A percentile compares a stretch with the other conserved stretches of the same genome.
Conservation (phyloP, 495 filamentous ascomycete species). For the Xylona heveae region DNA sequence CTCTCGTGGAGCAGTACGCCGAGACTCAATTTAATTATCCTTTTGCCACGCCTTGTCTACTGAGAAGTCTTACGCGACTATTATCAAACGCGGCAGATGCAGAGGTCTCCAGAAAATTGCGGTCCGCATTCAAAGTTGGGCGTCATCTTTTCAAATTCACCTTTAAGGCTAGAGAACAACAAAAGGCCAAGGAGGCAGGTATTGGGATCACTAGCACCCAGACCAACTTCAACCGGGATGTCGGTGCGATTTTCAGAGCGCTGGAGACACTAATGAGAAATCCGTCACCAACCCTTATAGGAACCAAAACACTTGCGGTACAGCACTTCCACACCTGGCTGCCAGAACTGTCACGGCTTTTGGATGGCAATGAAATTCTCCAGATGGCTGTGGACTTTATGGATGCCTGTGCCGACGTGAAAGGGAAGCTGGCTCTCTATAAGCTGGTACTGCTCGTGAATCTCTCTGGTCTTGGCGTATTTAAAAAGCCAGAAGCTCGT, state of each 20-base stretch:
- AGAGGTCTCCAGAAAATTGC: slow-evolving; percentile 60
- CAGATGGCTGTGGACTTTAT: slow-evolving; percentile 85
- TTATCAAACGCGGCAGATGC: slow-evolving; percentile 58
- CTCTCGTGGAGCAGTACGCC: slow-evolving; percentile 82
- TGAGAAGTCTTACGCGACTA: slow-evolving; percentile 67
- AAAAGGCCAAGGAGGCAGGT: slow-evolving; percentile 69
- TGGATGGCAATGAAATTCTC: slow-evolving; percentile 67
- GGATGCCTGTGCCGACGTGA: slow-evolving; percentile 70
- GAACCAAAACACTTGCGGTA: slow-evolving; percentile 84
- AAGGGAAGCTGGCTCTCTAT: slow-evolving; percentile 85
- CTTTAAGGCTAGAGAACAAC: slow-evolving; percentile 67
- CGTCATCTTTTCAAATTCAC: slow-evolving; percentile 89
- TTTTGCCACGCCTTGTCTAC: slow-evolving; percentile 78
- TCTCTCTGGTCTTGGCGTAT: slow-evolving; percentile 58
- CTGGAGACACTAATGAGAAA: slow-evolving; percentile 79
- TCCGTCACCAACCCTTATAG: slow-evolving; percentile 61
- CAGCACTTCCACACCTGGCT: slow-evolving; percentile 96
- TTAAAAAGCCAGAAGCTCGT: slow-evolving; percentile 53
- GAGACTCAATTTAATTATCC: slow-evolving; percentile 80
- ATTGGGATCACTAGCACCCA: slow-evolving; percentile 67
- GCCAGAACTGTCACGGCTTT: slow-evolving; percentile 57
- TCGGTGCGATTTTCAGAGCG: slow-evolving; percentile 72
- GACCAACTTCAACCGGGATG: slow-evolving; percentile 61
- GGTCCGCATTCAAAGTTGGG: slow-evolving; percentile 89
- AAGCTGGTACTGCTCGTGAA: slow-evolving; percentile 86